Conservation (phyloP, 257 asterid species). For the Linderniella brevidens region DNA sequence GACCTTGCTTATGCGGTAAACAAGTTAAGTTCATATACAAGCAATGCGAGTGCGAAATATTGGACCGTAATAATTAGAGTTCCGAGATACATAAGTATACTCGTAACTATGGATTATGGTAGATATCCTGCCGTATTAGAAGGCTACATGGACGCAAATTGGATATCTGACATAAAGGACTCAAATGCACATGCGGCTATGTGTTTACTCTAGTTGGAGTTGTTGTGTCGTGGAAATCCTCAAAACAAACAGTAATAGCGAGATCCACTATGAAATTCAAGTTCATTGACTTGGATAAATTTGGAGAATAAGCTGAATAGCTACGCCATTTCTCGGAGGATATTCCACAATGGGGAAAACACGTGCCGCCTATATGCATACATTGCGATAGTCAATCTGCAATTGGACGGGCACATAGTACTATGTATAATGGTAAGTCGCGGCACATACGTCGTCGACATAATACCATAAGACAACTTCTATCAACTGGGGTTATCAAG, state of each 20-base stretch:
- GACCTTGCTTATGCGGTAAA: neutral
- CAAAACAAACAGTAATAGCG: neutral
- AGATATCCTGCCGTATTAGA: neutral
- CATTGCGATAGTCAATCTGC: neutral
- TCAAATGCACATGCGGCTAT: neutral
- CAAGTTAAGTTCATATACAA: neutral
- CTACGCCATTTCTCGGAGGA: conserved; percentile 1
- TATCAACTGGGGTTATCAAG: too few species aligned
- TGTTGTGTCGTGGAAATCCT: neutral
- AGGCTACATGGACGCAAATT: neutral
- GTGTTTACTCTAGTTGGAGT: neutral
- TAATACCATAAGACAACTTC: too few species aligned
- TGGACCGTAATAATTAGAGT: neutral
- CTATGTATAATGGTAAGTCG: too few species aligned
- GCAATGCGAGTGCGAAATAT: neutral
- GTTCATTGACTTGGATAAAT: neutral
- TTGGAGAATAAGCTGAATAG: neutral
- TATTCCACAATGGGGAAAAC: neutral
- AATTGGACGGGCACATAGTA: conserved; percentile 2
- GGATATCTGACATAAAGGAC: neutral
- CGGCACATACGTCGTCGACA: too few species aligned
- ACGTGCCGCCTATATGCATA: neutral
- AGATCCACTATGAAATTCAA: neutral
- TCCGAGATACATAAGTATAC: neutral
- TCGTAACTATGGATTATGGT: neutral